These are phyloP conservation scores for Aspergillus indologenus DNA, from an alignment of 495 filamentous ascomycete species.

Conservation along the genomic window DNA sequence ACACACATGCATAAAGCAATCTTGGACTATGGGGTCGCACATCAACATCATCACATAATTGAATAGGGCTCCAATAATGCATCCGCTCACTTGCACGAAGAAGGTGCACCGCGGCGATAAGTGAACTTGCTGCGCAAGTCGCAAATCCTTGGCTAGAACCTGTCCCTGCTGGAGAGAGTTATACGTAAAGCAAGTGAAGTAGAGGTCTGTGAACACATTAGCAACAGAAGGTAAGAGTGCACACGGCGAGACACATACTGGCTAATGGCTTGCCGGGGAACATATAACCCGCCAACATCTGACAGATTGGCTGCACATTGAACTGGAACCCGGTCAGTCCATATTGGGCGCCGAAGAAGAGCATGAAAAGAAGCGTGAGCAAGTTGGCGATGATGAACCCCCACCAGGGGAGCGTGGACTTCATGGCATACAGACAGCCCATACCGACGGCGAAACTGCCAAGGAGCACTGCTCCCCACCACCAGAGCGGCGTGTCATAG, in stretches of 20 bases:
- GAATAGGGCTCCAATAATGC: slow-evolving; percentile 1
- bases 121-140: slow-evolving; percentile 5
- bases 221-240: neutral
- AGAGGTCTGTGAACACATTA: neutral
- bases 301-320: slow-evolving; percentile 5
- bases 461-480: slow-evolving; percentile 2
- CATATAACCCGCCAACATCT: slow-evolving; percentile 7
- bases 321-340: slow-evolving; percentile 1
- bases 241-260: neutral
- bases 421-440: slow-evolving; percentile 5
- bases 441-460: slow-evolving; percentile 1
- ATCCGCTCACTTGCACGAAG: neutral
- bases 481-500: slow-evolving; percentile 3
- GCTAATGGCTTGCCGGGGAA: neutral
- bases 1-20: neutral
- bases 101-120: slow-evolving; percentile 2
- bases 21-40: neutral
- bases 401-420: slow-evolving; percentile 4
- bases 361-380: slow-evolving; percentile 1
- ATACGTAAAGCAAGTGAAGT: slow-evolving; percentile 6
- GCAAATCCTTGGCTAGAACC: neutral
- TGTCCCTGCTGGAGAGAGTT: slow-evolving; percentile 5
- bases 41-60: slow-evolving; percentile 8
- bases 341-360: slow-evolving; percentile 5
- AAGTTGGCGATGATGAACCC: slow-evolving; percentile 4